A percentile compares a stretch with the other conserved stretches of the same genome.
Conservation (phyloP, 345 rosid genomes). For the Carallia pectinifolia region DNA sequence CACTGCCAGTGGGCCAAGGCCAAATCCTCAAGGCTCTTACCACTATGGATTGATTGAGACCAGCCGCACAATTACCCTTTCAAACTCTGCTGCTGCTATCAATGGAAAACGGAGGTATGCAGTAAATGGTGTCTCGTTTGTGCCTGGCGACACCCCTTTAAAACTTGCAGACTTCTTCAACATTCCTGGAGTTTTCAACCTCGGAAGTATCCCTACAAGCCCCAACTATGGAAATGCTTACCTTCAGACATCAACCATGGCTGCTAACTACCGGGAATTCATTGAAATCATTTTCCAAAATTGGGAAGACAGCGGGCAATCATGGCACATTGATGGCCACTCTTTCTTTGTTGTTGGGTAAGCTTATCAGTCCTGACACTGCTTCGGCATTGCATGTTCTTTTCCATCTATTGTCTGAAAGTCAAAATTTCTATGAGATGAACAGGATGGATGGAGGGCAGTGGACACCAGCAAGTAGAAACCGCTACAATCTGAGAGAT, state of each 20-base stretch:
- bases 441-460: slow-evolving; percentile 75
- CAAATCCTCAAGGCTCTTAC: slow-evolving; percentile 91
- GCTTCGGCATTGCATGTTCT: not conserved
- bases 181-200: slow-evolving; percentile 65
- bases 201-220: slow-evolving; percentile 59
- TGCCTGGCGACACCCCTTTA: slow-evolving; percentile 80
- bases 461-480: slow-evolving; percentile 62
- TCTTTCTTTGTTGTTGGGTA: slow-evolving; percentile 91
- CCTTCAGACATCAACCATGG: slow-evolving; percentile 80
- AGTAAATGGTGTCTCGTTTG: slow-evolving; percentile 74
- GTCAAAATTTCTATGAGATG: not conserved
- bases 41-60: slow-evolving; percentile 84
- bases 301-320: slow-evolving; percentile 64
- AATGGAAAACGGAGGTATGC: slow-evolving; percentile 81
- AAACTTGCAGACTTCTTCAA: slow-evolving; percentile 86
- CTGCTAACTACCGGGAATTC: slow-evolving; percentile 60
- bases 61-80: slow-evolving; percentile 51
- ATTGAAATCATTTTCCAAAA: slow-evolving; percentile 81
- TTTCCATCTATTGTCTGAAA: not conserved
- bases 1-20: slow-evolving; percentile 81
- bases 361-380: slow-evolving; percentile 7
- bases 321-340: slow-evolving; percentile 91
- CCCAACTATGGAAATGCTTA: slow-evolving; percentile 64
- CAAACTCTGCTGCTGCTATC: slow-evolving; percentile 65
- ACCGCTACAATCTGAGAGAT: slow-evolving; percentile 55